Evolutionary conservation across 129 eudicot species (phyloP), one percentile per base, ranked within the genome.

Genomic region (Pulicaria dysenterica): DNA sequence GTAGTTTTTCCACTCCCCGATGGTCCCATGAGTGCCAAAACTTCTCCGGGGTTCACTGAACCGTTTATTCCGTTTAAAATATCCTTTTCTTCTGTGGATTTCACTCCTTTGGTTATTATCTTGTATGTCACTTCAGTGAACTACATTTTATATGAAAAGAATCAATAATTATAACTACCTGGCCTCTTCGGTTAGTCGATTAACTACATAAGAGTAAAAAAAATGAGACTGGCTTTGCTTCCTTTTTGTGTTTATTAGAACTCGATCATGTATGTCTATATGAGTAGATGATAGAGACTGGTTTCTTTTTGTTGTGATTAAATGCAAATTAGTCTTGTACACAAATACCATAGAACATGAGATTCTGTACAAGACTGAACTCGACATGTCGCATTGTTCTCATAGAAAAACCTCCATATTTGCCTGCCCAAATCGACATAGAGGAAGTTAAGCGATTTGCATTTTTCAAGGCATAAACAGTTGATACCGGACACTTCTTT

Each of bases 1-100:
- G 98, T 67, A 16, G 98, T 92, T 80, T 92, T 92, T 43, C 98
- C 98, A 15, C 98, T 86, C 17, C 98, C 98, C 1, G 98, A 92
- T 40, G 98, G 98, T 36, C 98, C 98, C 98, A 92, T 92, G 53
- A 92, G 82, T 0, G 98, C 98, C 60, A 92, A 77, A 59, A 92
- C 96, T 78, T 92, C 98, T 11, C 98, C 96, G 0, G 98, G 98
- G 76, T 85, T 73, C 3, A 85, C 96, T 0, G 84, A 78, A 11
- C 98, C 98, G 8, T 78, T 81, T 46, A 92, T 92, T 61, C 96
- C 98, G 58, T 85, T 78, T 34, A 92, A 72, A 53, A 89, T 87
- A 8, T 85, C 78, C 58, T 85, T 89, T 76, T 92, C 96, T 41
- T 66, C 83, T 0, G 86, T 75, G 5, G 85, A 75, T 8, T 91